Evolutionary conservation across 176 grass and related monocot genomes (phyloP), one percentile per base, ranked within the genome.

Genomic region (Aegilops speltoides): DNA sequence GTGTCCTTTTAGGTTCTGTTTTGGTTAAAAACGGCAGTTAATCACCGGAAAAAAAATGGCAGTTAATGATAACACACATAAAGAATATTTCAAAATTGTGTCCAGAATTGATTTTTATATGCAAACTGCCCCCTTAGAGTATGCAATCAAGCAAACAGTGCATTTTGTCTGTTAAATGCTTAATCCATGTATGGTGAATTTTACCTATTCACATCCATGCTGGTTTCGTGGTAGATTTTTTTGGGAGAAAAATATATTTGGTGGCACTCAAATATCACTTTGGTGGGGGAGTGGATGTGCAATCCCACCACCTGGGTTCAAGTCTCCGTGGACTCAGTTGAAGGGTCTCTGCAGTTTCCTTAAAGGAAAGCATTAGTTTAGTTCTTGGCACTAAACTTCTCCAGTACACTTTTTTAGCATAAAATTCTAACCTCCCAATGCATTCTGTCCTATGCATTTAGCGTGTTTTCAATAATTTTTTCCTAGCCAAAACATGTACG

Each of bases 201-300:
- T 84, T 46, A 59, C 15, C 19, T 77, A 77, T 85, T 52, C 13
- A 17, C 29, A 86, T 3, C 43, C 22, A 68, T 78, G 73, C 62
- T 52, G 4, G 63, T 78, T 67, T 36, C 2, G 6, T 56, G 66
- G 9, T 22, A 66, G 33, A 10, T 5, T 10, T 24, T 14, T 25
- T 24, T 73, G 12, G 6, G 66, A 19, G 33, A 40, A 73, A 64
- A 73, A 43, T 23, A 25, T 16, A 7, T 46, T 46, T 45, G 71
- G n/a, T 74, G 40, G 7, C 40, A 75, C 72, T 45, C 10, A 46
- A 74, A 74, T 74, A 74, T 74, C n/a, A 45, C 38, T 26, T 13
- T 6, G 71, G 40, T 46, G 71, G n/a, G 11, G 70, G 71, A 75
- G n/a, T 48, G 23, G 72, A 75, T 48, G 72, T 48, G 40, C 23